Evolutionary conservation across 306 rosid genomes (phyloP).

Genomic region (Carpinus fangiana): DNA sequence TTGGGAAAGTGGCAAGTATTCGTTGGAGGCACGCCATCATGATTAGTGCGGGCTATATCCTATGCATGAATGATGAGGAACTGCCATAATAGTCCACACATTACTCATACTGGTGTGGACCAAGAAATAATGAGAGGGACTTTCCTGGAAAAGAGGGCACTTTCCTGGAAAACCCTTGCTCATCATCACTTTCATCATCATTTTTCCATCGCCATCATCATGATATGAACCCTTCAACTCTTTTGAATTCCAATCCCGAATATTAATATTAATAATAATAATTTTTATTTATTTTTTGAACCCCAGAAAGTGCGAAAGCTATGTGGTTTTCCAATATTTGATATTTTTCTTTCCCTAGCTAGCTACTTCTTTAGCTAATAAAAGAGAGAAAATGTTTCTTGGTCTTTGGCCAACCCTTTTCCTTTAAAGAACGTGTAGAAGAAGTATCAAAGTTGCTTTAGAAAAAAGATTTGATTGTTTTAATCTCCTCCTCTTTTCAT

Average conservation of each 20-base stretch:
- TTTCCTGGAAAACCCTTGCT: conserved; percentile 68
- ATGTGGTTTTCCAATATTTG: neutral
- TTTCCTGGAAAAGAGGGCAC: conserved; percentile 58
- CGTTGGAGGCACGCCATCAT: conserved; percentile 49
- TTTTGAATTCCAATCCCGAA: conserved; percentile 33
- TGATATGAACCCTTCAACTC: conserved; percentile 33
- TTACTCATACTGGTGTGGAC: conserved; percentile 59
- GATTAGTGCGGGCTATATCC: conserved; percentile 32
- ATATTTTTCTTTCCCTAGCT: neutral
- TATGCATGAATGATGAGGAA: conserved; percentile 24
- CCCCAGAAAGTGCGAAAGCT: conserved; percentile 38
- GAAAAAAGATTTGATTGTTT: conserved; percentile 21
- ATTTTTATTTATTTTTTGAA: conserved; percentile 9
- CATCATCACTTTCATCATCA: conserved; percentile 49
- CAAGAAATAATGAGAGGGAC: conserved; percentile 53
- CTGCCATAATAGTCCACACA: conserved; percentile 41
- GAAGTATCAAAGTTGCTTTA: conserved; percentile 32
- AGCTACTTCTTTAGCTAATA: neutral
- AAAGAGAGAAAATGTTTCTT: neutral
- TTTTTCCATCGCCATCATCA: conserved; percentile 43
- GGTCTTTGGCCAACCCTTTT: too few species aligned
- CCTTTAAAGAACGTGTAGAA: neutral
- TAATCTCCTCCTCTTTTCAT: conserved; percentile 7
- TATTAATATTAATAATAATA: neutral
- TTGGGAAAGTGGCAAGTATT: conserved; percentile 10